A percentile compares a stretch with the other conserved stretches of the same genome.
Evolutionary conservation across 768 basidiomycete genomes (phyloP).

Genomic region (Tylopilus plumbeoviolaceoides): DNA sequence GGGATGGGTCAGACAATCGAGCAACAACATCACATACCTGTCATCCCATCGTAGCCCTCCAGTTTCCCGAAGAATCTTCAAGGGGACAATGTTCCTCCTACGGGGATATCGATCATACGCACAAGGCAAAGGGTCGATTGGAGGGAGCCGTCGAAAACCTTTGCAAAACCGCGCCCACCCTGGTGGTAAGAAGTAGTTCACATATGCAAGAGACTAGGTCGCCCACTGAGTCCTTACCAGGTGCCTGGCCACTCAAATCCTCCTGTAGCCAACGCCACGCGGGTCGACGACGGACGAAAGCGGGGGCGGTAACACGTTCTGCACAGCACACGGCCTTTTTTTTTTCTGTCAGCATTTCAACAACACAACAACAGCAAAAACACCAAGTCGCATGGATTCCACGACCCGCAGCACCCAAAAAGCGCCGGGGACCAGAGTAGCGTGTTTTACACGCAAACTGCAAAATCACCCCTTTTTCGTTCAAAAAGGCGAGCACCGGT

Average conservation of each 20-base stretch:
- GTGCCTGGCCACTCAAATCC: background rate
- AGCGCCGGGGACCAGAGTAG: conserved; percentile 70
- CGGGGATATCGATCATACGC: conserved; percentile 3
- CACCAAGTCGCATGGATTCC: conserved; percentile 36
- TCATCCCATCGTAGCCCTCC: background rate
- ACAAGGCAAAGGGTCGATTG: background rate
- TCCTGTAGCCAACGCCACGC: background rate
- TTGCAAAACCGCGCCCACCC: background rate
- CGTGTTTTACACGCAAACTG: conserved; percentile 42
- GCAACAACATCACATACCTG: conserved; percentile 5
- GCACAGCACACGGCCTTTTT: conserved; percentile 6
- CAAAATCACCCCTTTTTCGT: conserved; percentile 67
- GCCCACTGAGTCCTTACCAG: background rate
- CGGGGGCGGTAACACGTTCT: conserved; percentile 4
- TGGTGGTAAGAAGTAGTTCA: background rate
- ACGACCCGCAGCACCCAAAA: conserved; percentile 80
- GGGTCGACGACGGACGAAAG: background rate
- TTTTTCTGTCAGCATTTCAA: background rate
- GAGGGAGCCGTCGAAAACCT: background rate
- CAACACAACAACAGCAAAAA: conserved; percentile 1
- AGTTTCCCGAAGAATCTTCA: background rate
- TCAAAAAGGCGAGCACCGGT: conserved; percentile 60
- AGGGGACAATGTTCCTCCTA: background rate
- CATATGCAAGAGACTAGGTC: background rate
- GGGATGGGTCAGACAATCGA: background rate